Base-by-base conservation (phyloP, 345 rosid species). In the Cardamine occulta region DNA sequence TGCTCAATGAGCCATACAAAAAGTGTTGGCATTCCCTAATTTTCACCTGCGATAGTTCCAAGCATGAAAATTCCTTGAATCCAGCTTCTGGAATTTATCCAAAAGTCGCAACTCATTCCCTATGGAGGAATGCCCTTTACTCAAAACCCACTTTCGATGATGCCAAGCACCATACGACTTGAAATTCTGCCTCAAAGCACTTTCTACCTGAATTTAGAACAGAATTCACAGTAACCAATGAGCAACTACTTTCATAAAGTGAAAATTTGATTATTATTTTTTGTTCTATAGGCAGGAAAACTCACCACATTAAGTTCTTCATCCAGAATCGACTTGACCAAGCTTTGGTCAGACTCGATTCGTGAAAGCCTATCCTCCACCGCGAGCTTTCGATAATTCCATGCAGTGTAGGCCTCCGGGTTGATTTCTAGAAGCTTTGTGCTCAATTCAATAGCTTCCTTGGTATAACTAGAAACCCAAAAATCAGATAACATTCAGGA, bases 111-210 rank as follows among this genome's bases (percentile, higher is more conserved):
- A 63, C 48, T 95, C 99, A 13, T 84, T 76, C 59, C 80, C 88
- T 17, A 81, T 23, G 0, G 96, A 90, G 5, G 97, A 89, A 81
- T 86, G 89, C 7, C 92, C 93, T 79, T 88, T 86, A 79, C 87
- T 79, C 60, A 91, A 56, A 73, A 90, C 88, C 97, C 97, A 95
- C 82, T 85, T 95, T 7, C 99, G 89, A 76, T 92, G 98, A 86
- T 91, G 84, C 96, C 99, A 95, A 0, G 96, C 97, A 55, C 97
- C 96, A 57, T 95, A 92, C 0, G 99, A 90, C 85, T 89, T 95
- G 54, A 79, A 83, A 75, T 92, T 95, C 70, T 88, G 91, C 82
- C 70, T 84, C 71, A 92, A 63, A 15, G 97, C 97, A 65, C 60
- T 88, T 85, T 92, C 96, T 10, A 84, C 96, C 97, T 94, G 68